A percentile compares a stretch with the other conserved stretches of the same genome.
These are phyloP conservation scores for Allomyces macrogynus DNA, from an alignment of 192 early-diverging fungal species.

Conservation along the genomic window DNA sequence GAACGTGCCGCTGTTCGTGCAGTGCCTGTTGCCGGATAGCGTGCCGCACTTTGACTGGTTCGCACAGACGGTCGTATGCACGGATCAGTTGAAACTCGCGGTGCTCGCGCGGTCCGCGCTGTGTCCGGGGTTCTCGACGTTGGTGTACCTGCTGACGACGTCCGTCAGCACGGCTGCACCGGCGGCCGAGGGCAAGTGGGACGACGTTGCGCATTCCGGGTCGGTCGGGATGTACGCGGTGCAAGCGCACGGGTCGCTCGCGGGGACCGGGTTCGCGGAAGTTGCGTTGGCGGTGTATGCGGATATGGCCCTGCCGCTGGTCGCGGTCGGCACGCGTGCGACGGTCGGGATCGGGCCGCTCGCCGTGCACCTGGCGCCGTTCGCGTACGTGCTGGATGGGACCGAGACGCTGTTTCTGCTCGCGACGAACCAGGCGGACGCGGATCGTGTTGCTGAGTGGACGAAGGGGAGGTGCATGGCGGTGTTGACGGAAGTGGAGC, in stretches of 20 bases:
- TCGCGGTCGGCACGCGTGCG: not conserved
- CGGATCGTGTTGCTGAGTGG: not conserved
- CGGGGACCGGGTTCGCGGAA: not conserved
- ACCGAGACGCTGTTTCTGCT: not conserved
- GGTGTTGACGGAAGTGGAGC: no score
- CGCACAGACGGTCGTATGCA: not conserved
- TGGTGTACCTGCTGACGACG: not conserved
- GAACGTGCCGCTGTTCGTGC: not conserved
- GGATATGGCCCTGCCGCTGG: not conserved
- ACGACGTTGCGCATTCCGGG: not conserved
- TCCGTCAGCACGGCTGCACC: not conserved
- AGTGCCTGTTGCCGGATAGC: not conserved
- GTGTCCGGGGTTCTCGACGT: not conserved
- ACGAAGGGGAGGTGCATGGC: no score
- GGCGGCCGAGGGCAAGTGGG: not conserved
- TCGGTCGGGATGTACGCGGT: not conserved
- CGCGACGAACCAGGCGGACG: not conserved
- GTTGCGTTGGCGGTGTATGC: not conserved
- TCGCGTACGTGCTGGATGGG: not conserved
- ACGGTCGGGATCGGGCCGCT: not conserved
- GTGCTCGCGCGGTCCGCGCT: not conserved
- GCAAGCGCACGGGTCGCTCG: not conserved
- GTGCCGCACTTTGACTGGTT: not conserved
- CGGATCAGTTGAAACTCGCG: not conserved
- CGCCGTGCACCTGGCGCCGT: not conserved